Conservation (phyloP, 108 stramenopile genomes). For the Pseudonitzschia multiseries region DNA sequence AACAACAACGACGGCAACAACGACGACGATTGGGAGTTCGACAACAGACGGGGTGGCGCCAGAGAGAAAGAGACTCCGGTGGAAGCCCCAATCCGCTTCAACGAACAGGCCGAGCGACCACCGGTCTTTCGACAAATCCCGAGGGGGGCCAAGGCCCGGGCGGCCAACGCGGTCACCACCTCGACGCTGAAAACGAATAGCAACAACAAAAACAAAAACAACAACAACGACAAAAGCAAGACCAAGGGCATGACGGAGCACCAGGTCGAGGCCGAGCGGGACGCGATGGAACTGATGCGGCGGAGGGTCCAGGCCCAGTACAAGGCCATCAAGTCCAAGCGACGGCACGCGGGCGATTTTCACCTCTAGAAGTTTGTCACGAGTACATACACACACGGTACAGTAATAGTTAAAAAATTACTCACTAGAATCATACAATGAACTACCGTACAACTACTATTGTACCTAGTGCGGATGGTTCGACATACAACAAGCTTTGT, state of each 20-base stretch:
- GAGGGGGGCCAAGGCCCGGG: slow-evolving; percentile 44
- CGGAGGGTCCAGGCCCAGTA: slow-evolving; percentile 65
- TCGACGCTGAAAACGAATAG: no score
- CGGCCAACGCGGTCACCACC: background rate
- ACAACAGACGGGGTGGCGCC: background rate
- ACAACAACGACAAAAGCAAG: background rate
- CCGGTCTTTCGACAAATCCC: slow-evolving; percentile 55
- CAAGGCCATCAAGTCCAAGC: slow-evolving; percentile 42
- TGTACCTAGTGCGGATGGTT: no score
- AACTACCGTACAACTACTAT: no score
- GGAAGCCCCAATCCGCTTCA: slow-evolving; percentile 29
- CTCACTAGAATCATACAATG: no score
- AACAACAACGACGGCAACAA: slow-evolving; percentile 8
- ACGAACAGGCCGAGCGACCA: slow-evolving; percentile 60
- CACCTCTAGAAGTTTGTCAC: no score
- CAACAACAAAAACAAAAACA: slow-evolving; percentile 1
- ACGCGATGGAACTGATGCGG: slow-evolving; percentile 62
- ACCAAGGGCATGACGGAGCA: slow-evolving; percentile 34
- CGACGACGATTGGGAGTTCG: slow-evolving; percentile 16
- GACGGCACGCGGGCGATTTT: slow-evolving; percentile 46
- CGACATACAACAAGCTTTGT: no score
- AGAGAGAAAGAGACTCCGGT: background rate
- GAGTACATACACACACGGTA: no score
- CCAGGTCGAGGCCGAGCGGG: slow-evolving; percentile 44
- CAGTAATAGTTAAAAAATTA: no score